Conservation (phyloP, 495 filamentous ascomycete genomes). For the Aspergillus carlsbadensis region DNA sequence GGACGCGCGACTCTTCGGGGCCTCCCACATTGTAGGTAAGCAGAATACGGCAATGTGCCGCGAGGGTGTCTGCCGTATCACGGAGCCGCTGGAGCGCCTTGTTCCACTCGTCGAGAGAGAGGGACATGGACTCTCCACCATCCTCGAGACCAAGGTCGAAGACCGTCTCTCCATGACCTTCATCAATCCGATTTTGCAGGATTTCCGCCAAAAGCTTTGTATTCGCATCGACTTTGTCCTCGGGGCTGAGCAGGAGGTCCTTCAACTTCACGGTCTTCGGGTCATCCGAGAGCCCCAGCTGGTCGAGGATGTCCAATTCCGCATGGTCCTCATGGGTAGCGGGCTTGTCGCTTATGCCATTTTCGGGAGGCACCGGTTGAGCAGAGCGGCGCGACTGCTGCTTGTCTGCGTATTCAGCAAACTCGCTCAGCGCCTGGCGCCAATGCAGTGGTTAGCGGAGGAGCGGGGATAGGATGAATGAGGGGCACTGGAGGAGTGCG, state of each 20-base stretch:
- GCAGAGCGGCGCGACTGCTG: constrained; percentile 72
- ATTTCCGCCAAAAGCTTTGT: constrained; percentile 59
- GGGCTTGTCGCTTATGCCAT: constrained; percentile 46
- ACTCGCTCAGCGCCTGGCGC: constrained; percentile 83
- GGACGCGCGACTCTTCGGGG: constrained; percentile 63
- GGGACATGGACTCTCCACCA: constrained; percentile 85
- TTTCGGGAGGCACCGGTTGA: constrained; percentile 21
- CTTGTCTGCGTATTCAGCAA: constrained; percentile 95
- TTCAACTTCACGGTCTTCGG: constrained; percentile 67
- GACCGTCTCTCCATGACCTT: constrained; percentile 86
- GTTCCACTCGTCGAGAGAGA: constrained; percentile 77
- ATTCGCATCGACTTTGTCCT: constrained; percentile 58
- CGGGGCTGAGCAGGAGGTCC: constrained; percentile 68
- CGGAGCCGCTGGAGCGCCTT: constrained; percentile 67
- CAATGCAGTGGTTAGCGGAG: constrained; percentile 5
- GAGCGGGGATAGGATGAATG: background rate
- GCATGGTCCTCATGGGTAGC: constrained; percentile 68
- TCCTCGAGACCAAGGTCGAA: constrained; percentile 94
- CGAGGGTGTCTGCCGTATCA: constrained; percentile 61
- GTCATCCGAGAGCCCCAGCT: constrained; percentile 76
- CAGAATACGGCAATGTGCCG: constrained; percentile 74
- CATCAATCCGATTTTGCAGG: constrained; percentile 66
- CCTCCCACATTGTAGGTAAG: constrained; percentile 88
- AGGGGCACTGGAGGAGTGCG: constrained; percentile 1
- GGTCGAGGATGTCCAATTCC: constrained; percentile 90